Evolutionary conservation across 2,329 filamentous ascomycete genomes (phyloP).

Genomic region (Atkinsonella hypoxylon): DNA sequence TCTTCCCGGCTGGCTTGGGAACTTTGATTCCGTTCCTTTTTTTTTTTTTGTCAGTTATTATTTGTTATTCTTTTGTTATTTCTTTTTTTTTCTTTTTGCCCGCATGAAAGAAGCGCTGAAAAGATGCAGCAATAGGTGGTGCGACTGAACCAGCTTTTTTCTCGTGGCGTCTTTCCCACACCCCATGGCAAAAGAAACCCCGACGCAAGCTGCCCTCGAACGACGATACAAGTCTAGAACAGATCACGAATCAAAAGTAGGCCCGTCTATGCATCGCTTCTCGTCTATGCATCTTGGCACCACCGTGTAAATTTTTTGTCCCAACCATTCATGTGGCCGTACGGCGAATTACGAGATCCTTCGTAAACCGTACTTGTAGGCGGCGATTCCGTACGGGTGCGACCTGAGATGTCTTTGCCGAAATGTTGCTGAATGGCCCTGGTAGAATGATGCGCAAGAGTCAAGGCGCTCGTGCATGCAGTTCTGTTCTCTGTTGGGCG

Average conservation of each 20-base stretch:
- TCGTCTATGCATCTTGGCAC: neutral
- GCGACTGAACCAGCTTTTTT: neutral
- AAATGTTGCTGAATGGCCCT: neutral
- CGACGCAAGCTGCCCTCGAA: too few relatives aligned
- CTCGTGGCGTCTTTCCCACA: too few relatives aligned
- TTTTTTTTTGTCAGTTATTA: too few relatives aligned
- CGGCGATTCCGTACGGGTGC: neutral
- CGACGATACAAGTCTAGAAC: constrained; percentile 2
- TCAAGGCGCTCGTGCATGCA: neutral
- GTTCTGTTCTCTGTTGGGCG: neutral
- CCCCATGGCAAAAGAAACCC: too few relatives aligned
- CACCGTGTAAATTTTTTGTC: neutral
- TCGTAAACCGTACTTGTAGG: neutral
- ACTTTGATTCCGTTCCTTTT: too few relatives aligned
- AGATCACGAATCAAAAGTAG: neutral
- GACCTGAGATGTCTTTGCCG: neutral
- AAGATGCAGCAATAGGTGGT: neutral
- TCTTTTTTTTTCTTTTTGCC: too few relatives aligned
- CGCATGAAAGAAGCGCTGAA: too few relatives aligned
- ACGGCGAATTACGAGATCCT: neutral
- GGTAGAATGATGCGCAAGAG: neutral
- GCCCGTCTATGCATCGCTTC: neutral
- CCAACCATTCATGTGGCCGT: neutral
- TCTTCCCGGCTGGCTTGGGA: too few relatives aligned
- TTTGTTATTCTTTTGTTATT: too few relatives aligned